phyloP scores from a whole-genome alignment of 495 filamentous ascomycete species.

The Hypoxylon cercidicola region DNA sequence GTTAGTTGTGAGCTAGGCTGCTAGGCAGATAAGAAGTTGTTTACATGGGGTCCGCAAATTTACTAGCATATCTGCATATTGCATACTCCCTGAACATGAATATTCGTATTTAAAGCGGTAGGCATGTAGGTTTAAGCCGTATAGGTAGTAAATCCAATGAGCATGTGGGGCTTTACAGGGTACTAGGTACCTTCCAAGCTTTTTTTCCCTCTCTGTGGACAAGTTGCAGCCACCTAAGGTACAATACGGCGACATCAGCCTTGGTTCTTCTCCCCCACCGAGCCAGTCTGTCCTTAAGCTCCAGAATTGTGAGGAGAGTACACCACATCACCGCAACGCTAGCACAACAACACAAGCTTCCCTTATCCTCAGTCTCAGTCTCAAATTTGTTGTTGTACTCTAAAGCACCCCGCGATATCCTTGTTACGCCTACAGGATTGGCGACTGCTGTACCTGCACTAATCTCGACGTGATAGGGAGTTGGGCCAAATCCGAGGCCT shows the following conservation, averaged over 20 bases:
- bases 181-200: constrained; percentile 12
- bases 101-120: no score
- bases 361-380: neutral
- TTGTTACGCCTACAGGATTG: constrained; percentile 10
- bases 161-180: neutral
- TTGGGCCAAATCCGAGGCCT: constrained; percentile 21
- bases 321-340: neutral
- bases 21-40: no score
- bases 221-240: neutral
- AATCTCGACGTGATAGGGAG: constrained; percentile 15
- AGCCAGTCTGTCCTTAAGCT: constrained; percentile 31
- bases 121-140: no score
- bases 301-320: constrained; percentile 7
- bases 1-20: no score
- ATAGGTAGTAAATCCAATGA: neutral
- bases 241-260: constrained; percentile 27
- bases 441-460: constrained; percentile 16
- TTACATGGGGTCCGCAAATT: no score
- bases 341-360: neutral
- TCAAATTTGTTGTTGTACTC: neutral
- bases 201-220: constrained; percentile 1
- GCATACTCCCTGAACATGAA: no score
- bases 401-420: neutral
- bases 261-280: constrained; percentile 19
- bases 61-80: no score